These are phyloP conservation scores for Pouteria campechiana DNA, from an alignment of 179 eudicot genomes.

Conservation along the genomic window DNA sequence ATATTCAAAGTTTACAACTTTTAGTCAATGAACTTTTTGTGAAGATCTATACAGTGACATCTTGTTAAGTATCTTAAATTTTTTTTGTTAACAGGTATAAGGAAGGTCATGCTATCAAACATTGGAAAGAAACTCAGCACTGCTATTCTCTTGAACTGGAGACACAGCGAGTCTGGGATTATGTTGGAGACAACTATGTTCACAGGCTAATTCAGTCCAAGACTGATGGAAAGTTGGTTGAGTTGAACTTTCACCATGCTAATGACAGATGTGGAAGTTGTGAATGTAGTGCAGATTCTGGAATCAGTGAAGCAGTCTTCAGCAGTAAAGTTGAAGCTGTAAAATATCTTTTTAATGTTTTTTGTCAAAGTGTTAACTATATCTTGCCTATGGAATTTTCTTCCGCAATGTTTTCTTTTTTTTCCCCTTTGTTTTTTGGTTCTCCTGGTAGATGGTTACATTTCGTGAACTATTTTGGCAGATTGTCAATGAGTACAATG, in stretches of 20 bases:
- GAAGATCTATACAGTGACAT: background rate
- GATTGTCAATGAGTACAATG: slow-evolving; percentile 83
- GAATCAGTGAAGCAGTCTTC: slow-evolving; percentile 43
- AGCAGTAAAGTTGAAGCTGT: slow-evolving; percentile 77
- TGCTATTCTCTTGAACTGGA: slow-evolving; percentile 91
- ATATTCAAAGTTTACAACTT: too few species aligned
- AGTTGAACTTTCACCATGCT: slow-evolving; percentile 56
- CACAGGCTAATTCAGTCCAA: slow-evolving; percentile 88
- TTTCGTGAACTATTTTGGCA: slow-evolving; percentile 17
- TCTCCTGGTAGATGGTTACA: background rate
- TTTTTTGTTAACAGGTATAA: too few species aligned
- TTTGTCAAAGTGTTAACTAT: too few species aligned
- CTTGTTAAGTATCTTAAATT: slow-evolving; percentile 8
- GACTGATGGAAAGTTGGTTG: slow-evolving; percentile 90
- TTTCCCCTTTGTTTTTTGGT: background rate
- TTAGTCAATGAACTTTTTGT: background rate
- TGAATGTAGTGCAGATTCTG: slow-evolving; percentile 52
- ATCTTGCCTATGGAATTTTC: too few species aligned
- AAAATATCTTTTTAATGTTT: slow-evolving; percentile 2
- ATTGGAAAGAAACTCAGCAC: slow-evolving; percentile 95
- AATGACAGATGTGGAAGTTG: slow-evolving; percentile 43
- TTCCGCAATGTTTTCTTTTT: background rate
- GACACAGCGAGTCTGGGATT: slow-evolving; percentile 95
- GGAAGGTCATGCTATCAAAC: slow-evolving; percentile 77
- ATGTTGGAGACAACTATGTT: slow-evolving; percentile 87